Evolutionary conservation across 306 rosid species (phyloP).

Genomic region (Acacia confusa): DNA sequence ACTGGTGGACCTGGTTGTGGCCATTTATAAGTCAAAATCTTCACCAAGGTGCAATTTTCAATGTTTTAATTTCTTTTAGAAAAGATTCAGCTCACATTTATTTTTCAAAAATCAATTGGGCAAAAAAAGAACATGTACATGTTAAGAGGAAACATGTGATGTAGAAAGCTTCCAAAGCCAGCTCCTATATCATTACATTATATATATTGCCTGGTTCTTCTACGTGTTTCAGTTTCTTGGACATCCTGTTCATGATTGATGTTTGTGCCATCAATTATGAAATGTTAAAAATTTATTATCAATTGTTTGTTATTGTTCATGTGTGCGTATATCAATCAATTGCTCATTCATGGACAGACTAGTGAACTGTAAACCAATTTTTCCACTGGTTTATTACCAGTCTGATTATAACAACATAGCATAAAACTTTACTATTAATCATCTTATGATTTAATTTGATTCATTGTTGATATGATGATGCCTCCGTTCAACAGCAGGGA

Average conservation of each 20-base stretch:
- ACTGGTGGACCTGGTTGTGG: not conserved
- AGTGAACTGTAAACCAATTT: not conserved
- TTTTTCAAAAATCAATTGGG: not conserved
- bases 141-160: not conserved
- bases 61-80: not conserved
- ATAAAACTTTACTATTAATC: not conserved
- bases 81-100: not conserved
- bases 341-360: not conserved
- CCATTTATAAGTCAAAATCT: not conserved
- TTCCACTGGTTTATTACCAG: not conserved
- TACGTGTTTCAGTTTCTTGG: not conserved
- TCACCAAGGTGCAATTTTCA: not conserved
- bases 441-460: not conserved
- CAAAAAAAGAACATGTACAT: not conserved
- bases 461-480: not conserved
- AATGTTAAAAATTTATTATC: not conserved
- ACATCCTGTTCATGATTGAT: not conserved
- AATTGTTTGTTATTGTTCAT: not conserved
- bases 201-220: not conserved
- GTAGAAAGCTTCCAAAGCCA: not conserved
- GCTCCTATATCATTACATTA: not conserved
- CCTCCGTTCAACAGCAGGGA: not conserved
- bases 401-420: not conserved
- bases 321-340: not conserved
- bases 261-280: not conserved